These are phyloP conservation scores for Macrocystidia cucumis DNA, from an alignment of 1,284 basidiomycete genomes.

Conservation along the genomic window DNA sequence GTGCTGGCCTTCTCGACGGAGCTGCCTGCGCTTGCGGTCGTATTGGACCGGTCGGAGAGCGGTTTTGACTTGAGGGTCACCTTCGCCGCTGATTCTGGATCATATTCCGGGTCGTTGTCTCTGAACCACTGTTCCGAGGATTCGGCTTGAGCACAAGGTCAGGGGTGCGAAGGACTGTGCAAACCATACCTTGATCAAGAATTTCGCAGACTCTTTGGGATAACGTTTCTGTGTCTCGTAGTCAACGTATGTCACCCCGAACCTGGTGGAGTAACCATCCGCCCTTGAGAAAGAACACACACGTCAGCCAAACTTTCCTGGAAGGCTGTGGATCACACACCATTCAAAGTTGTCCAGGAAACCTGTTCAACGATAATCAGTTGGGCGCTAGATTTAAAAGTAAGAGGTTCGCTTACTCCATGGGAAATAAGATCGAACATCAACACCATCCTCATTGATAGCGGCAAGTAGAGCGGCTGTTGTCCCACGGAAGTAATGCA, in stretches of 20 bases:
- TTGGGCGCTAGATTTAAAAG: neutral
- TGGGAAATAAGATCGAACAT: conserved; percentile 63
- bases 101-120: conserved; percentile 9
- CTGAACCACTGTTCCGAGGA: conserved; percentile 17
- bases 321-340: too few species aligned
- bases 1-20: conserved; percentile 13
- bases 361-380: conserved; percentile 23
- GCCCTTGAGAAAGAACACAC: too few species aligned
- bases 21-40: conserved; percentile 7
- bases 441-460: conserved; percentile 58
- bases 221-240: conserved; percentile 64
- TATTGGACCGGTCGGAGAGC: too few species aligned
- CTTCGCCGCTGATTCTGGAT: too few species aligned
- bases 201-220: conserved; percentile 60
- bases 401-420: conserved; percentile 40
- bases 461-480: conserved; percentile 52
- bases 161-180: conserved; percentile 1
- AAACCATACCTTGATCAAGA: conserved; percentile 32
- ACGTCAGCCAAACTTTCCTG: too few species aligned
- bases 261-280: conserved; percentile 57
- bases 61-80: too few species aligned
- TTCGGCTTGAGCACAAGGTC: neutral
- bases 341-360: conserved; percentile 75
- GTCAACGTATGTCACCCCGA: conserved; percentile 61
- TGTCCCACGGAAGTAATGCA: conserved; percentile 63